phyloP scores from a whole-genome alignment of 2,329 filamentous ascomycete genomes.

The Ophiosphaerella narmari region DNA sequence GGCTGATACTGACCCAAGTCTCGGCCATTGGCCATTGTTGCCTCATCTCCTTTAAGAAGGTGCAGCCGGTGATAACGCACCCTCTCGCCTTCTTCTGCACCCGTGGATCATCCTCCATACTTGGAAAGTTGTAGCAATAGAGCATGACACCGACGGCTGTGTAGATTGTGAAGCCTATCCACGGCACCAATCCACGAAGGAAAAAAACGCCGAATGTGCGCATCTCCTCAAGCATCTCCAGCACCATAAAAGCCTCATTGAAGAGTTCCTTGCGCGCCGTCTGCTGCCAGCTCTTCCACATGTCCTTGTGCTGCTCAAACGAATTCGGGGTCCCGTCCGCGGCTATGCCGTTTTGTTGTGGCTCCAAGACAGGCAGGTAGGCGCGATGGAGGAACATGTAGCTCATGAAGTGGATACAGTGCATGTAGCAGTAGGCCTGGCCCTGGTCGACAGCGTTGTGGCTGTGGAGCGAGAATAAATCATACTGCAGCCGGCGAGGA shows the following conservation, averaged over 20 bases:
- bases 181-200: slow-evolving; percentile 46
- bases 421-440: slow-evolving; percentile 50
- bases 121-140: slow-evolving; percentile 47
- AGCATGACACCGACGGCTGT: slow-evolving; percentile 49
- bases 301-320: slow-evolving; percentile 37
- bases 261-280: slow-evolving; percentile 44
- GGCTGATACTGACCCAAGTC: slow-evolving; percentile 38
- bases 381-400: slow-evolving; percentile 49
- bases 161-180: slow-evolving; percentile 51
- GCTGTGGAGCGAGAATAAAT: slow-evolving; percentile 45
- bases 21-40: slow-evolving; percentile 49
- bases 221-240: slow-evolving; percentile 50
- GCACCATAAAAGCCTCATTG: slow-evolving; percentile 42
- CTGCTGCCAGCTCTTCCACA: slow-evolving; percentile 46
- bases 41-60: slow-evolving; percentile 48
- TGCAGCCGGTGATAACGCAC: slow-evolving; percentile 43
- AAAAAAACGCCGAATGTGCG: slow-evolving; percentile 48
- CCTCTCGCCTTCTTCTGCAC: slow-evolving; percentile 39
- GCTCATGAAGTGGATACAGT: slow-evolving; percentile 49
- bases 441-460: slow-evolving; percentile 50
- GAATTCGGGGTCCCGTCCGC: slow-evolving; percentile 39
- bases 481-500: slow-evolving; percentile 43
- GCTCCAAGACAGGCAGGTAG: slow-evolving; percentile 46
- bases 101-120: slow-evolving; percentile 39
- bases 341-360: slow-evolving; percentile 30